phyloP scores from a whole-genome alignment of 306 rosid species.

The Sicyos baderoa region DNA sequence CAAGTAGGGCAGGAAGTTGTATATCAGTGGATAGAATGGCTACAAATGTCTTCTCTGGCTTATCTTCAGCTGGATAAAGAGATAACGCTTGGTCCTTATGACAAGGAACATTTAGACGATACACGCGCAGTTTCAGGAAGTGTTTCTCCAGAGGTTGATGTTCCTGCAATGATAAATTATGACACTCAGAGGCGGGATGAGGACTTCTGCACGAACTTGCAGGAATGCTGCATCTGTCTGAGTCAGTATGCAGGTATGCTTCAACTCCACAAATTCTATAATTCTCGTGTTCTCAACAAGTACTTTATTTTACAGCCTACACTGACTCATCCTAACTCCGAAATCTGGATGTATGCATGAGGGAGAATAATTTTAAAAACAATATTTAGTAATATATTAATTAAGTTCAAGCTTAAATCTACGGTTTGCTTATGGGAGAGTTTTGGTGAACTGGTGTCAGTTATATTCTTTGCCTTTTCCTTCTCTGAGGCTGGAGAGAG shows the following conservation, averaged over 20 bases:
- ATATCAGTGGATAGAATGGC: conserved; percentile 91
- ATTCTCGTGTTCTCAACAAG: not conserved
- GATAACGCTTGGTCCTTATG: conserved; percentile 61
- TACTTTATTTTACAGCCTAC: not conserved
- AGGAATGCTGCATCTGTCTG: conserved; percentile 74
- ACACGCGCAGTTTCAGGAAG: conserved; percentile 50
- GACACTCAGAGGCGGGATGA: conserved; percentile 49
- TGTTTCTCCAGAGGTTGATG: conserved; percentile 50
- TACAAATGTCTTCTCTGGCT: conserved; percentile 55
- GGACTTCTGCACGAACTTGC: conserved; percentile 52
- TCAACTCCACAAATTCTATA: conserved; percentile 7
- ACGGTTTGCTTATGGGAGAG: not conserved
- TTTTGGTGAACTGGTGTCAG: not conserved
- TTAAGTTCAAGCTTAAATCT: not conserved
- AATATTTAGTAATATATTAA: not conserved
- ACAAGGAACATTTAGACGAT: conserved; percentile 37
- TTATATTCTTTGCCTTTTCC: not conserved
- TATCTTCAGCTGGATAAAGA: conserved; percentile 54
- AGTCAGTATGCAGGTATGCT: conserved; percentile 59
- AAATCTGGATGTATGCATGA: not conserved
- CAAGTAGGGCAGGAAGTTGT: conserved; percentile 68
- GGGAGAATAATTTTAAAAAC: not conserved
- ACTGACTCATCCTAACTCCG: not conserved
- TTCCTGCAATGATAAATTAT: conserved; percentile 54
- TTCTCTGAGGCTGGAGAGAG: not conserved